Percentiles rank a stretch among this genome's conserved stretches.
Conservation (phyloP, 2,329 filamentous ascomycete genomes). For the Fusarium longipes region DNA sequence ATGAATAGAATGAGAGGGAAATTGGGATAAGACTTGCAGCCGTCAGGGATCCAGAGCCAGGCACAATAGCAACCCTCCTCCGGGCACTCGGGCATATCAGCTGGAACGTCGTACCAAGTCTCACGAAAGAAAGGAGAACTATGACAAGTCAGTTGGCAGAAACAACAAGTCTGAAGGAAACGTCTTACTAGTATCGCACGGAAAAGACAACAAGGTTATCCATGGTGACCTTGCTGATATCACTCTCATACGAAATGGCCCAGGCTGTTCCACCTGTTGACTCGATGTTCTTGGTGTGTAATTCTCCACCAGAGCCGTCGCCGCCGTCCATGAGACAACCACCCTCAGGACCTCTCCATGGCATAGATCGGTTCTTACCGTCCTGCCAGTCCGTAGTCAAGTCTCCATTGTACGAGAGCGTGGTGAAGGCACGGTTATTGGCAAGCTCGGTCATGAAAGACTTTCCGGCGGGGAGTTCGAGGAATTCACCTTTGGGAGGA, state of each 20-base stretch:
- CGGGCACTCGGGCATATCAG: constrained; percentile 46
- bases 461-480: constrained; percentile 61
- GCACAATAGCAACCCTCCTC: constrained; percentile 48
- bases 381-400: constrained; percentile 59
- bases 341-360: constrained; percentile 55
- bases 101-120: constrained; percentile 47
- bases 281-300: constrained; percentile 59
- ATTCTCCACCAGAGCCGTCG: constrained; percentile 56
- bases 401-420: constrained; percentile 56
- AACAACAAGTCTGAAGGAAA: rapidly evolving
- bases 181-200: constrained; percentile 55
- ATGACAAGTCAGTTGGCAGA: neutral
- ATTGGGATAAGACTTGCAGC: constrained; percentile 28
- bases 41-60: constrained; percentile 49
- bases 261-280: constrained; percentile 60
- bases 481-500: constrained; percentile 46
- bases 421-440: constrained; percentile 62
- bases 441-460: constrained; percentile 62
- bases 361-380: constrained; percentile 57
- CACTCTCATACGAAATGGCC: constrained; percentile 62
- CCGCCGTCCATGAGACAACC: constrained; percentile 45
- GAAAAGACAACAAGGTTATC: constrained; percentile 65
- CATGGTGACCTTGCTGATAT: constrained; percentile 60
- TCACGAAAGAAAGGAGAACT: constrained; percentile 49
- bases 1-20: neutral